Conservation (phyloP, 2,329 filamentous ascomycete genomes). For the Penicillium capsulatum region DNA sequence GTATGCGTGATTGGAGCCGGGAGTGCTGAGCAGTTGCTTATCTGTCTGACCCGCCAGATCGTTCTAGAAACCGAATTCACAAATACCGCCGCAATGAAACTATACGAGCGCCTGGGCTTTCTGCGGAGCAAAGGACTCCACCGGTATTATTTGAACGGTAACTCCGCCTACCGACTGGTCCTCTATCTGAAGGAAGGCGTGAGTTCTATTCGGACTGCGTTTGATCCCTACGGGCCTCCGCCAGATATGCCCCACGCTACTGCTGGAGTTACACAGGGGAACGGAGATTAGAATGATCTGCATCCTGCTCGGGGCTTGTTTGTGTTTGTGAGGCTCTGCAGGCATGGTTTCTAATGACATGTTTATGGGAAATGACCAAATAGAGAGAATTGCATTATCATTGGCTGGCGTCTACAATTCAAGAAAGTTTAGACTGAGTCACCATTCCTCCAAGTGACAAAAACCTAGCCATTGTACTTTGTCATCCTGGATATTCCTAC, state of each 20-base stretch:
- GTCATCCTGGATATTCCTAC: too few species aligned
- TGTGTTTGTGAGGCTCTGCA: neutral
- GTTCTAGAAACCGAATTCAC: constrained; percentile 94
- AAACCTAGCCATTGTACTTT: too few species aligned
- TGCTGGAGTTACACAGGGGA: constrained; percentile 22
- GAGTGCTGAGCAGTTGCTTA: too few species aligned
- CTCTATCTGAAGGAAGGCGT: constrained; percentile 67
- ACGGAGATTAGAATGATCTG: constrained; percentile 11
- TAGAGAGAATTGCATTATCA: constrained; percentile 15
- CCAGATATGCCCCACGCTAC: constrained; percentile 10
- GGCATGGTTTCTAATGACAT: constrained; percentile 11
- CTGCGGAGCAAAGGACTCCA: constrained; percentile 87
- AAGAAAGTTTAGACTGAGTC: too few species aligned
- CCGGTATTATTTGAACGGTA: constrained; percentile 94
- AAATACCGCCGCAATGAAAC: constrained; percentile 80
- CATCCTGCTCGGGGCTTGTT: constrained; percentile 1
- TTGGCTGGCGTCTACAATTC: constrained; percentile 9
- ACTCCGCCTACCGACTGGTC: constrained; percentile 84
- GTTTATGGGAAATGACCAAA: constrained; percentile 23
- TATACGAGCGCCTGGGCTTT: constrained; percentile 92
- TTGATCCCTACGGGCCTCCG: constrained; percentile 32
- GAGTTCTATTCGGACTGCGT: constrained; percentile 39
- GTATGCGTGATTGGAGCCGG: too few species aligned
- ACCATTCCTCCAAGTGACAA: too few species aligned
- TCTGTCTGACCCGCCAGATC: constrained; percentile 48